Evolutionary conservation across 1,139 yeast genomes (phyloP).

Genomic region (Candida mesenterica): DNA sequence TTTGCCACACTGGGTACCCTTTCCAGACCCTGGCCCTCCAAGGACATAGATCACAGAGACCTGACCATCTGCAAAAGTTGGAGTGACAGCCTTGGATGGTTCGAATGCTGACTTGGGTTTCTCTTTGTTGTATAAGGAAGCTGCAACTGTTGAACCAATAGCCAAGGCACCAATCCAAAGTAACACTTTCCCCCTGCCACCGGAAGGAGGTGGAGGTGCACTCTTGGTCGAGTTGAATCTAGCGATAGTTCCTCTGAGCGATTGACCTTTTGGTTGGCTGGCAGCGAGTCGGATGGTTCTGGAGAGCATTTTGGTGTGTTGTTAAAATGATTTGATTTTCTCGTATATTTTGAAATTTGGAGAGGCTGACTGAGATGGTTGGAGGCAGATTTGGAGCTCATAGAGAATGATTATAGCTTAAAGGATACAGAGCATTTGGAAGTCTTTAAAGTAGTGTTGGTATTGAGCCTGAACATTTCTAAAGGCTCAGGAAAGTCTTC

Average conservation of each 20-base stretch:
- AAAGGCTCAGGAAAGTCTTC: too few species aligned
- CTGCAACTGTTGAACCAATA: slow-evolving; percentile 47
- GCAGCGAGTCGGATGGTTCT: not conserved
- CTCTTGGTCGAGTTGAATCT: slow-evolving; percentile 19
- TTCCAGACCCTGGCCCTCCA: slow-evolving; percentile 93
- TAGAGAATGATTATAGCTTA: too few species aligned
- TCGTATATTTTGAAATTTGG: too few species aligned
- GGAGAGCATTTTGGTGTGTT: not conserved
- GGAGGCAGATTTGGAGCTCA: too few species aligned
- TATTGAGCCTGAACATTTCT: too few species aligned
- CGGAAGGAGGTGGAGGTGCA: slow-evolving; percentile 15
- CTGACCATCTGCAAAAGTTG: slow-evolving; percentile 58
- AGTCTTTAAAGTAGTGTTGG: too few species aligned
- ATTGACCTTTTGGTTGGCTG: not conserved
- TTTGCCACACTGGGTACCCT: slow-evolving; percentile 93
- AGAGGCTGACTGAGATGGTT: too few species aligned
- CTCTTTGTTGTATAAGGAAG: slow-evolving; percentile 43
- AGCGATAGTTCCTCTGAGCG: not conserved
- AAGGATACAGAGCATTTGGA: too few species aligned
- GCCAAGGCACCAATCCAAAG: slow-evolving; percentile 38
- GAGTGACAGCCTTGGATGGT: slow-evolving; percentile 23
- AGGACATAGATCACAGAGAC: slow-evolving; percentile 83
- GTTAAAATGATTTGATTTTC: too few species aligned
- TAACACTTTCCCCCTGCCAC: slow-evolving; percentile 25
- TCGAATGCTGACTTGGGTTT: slow-evolving; percentile 50